Percentiles rank a stretch among this genome's conserved stretches.
phyloP scores from a whole-genome alignment of 192 early-diverging fungal genomes.

The Podila epicladia region DNA sequence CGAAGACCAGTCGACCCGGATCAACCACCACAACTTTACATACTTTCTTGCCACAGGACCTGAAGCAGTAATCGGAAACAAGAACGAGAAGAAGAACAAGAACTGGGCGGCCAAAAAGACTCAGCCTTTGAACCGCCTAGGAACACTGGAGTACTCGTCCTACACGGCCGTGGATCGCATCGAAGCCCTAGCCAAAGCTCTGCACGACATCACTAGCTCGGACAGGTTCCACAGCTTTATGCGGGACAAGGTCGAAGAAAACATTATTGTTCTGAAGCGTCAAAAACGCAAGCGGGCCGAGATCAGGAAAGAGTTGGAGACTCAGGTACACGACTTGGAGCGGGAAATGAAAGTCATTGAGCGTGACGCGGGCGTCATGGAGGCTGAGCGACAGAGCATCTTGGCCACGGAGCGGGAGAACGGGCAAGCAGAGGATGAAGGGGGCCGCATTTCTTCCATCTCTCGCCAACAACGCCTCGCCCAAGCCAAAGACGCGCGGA shows the following conservation, averaged over 20 bases:
- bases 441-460: conserved; percentile 7
- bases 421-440: conserved; percentile 12
- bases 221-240: conserved; percentile 40
- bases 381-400: conserved; percentile 26
- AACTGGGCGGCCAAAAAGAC: conserved; percentile 8
- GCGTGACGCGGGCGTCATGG: conserved; percentile 25
- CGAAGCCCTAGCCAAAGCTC: conserved; percentile 37
- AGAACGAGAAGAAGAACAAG: conserved; percentile 30
- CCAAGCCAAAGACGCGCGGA: conserved; percentile 33
- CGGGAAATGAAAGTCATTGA: conserved; percentile 43
- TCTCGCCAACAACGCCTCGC: conserved; percentile 29
- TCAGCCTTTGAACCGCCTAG: conserved; percentile 12
- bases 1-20: conserved; percentile 13
- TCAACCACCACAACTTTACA: conserved; percentile 33
- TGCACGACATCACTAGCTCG: conserved; percentile 39
- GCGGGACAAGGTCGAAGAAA: conserved; percentile 45
- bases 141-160: conserved; percentile 25
- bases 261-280: conserved; percentile 30
- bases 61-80: conserved; percentile 13
- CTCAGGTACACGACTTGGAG: conserved; percentile 26
- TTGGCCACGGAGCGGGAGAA: conserved; percentile 29
- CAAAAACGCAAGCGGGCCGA: conserved; percentile 37
- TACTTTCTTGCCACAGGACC: conserved; percentile 33
- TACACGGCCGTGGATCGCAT: conserved; percentile 32
- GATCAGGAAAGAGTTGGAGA: conserved; percentile 36